Evolutionary conservation across 2,329 filamentous ascomycete species (phyloP), one percentile per base, ranked within the genome.

Genomic region (Clathrospora elynae): DNA sequence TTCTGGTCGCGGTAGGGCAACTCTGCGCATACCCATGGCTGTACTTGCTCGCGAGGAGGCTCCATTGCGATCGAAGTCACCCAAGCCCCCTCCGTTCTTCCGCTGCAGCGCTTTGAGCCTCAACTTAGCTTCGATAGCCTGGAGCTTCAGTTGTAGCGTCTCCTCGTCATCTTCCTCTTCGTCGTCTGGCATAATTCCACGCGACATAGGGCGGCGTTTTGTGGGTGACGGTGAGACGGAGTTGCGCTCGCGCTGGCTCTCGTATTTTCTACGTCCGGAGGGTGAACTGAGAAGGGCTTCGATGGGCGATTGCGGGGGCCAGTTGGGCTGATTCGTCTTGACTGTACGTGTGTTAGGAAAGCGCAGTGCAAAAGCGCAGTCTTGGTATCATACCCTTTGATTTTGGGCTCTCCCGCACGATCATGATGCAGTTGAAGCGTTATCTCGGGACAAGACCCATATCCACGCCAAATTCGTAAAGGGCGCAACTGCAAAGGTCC

Each of bases 71-170:
- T 64, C 58, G 5, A 35, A 47, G 12, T 61, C 56, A 2, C 35
- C 55, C 7, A 52, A 52, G 5, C 50, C 20, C 49, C 67, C 44
- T 18, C 66, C 60, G 35, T 76, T 72, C 62, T 78, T 82, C 16
- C 67, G 81, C 67, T 93, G 88, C 10, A 97, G 74, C 62, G 86
- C 90, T 71, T 96, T 97, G 53, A 97, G 71, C 70, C 86, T 93
- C 37, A 97, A 73, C 47, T 87, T 85, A 5, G 91, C 90, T 69
- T 97, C 86, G 45, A 99, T 95, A 41, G 88, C 90, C 53, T 91
- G 85, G 4, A 97, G 75, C 66, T 95, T 85, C 50, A 99, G 74
- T 63, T 95, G 83, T 22, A 97, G 73, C 1, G 84, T 95, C 74
- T 97, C 91, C 68, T 96, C 92, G 6, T 78, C 87, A 4, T 88